Evolutionary conservation across 2,329 filamentous ascomycete genomes (phyloP), one percentile per base, ranked within the genome.

Genomic region (Phyllosticta capitalensis): DNA sequence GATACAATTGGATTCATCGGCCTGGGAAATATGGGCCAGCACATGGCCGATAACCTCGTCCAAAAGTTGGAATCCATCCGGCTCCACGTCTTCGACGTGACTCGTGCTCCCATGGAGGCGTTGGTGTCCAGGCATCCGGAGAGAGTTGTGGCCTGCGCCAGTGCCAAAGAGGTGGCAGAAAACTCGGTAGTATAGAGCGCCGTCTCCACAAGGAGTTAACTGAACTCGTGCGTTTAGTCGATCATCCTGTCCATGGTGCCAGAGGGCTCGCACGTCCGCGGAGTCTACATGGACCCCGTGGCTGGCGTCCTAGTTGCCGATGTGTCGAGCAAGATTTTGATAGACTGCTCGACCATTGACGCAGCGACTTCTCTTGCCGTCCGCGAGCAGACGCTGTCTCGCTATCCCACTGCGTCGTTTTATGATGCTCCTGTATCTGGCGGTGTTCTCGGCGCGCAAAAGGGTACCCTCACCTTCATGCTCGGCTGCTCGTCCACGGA

Each of bases 311-410:
- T 75, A 54, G 71, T 72, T 22, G 72, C 72, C 24, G 68, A 73
- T 52, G 64, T 74, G n/a, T 69, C 75, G 28, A 66, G 78, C 14
- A 79, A 80, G 61, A 71, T 81, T 20, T 68, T 82, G 50, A 75
- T 82, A 62, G 81, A 83, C 67, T 81, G 78, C 67, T 81, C 78
- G 0, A 82, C 81, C 9, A 83, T 83, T 66, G 80, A 82, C 64
- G 79, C 78, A 0, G 76, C 74, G 5, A 81, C 78, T 3, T 80
- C 75, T 38, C 71, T 80, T 22, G 69, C 70, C 12, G 75, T 82
- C 22, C 75, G 74, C 59, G 68, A 75, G 1, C 69, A 75, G 22
- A 72, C 76, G 24, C 54, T 64, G 3, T 52, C 67, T 3, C 64
- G 71, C 19, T 76, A 76, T 51, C 74, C 75, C 0, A 63, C 68